Conservation (phyloP, 2,329 filamentous ascomycete genomes). For the Talaromyces sp. region DNA sequence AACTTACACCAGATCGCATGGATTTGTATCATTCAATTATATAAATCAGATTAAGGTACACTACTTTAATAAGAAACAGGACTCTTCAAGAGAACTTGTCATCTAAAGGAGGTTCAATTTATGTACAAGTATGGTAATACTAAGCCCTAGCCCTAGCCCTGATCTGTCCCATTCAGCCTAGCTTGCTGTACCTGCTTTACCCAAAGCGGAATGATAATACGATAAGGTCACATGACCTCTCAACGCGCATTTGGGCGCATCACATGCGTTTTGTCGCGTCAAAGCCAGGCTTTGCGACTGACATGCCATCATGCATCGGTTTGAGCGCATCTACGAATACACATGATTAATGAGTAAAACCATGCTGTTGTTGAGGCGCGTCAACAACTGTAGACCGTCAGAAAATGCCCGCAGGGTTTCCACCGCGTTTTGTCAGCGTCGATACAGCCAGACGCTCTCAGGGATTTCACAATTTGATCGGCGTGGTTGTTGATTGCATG, state of each 20-base stretch:
- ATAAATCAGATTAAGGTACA: no score
- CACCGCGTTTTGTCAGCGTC: slow-evolving; percentile 47
- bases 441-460: slow-evolving; percentile 42
- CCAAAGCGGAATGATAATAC: background rate
- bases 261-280: background rate
- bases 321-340: background rate
- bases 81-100: no score
- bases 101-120: background rate
- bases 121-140: background rate
- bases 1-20: no score
- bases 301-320: background rate
- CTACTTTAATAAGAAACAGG: no score
- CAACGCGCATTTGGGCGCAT: background rate
- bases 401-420: slow-evolving; percentile 29
- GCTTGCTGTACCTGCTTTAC: background rate
- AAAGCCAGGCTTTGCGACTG: background rate
- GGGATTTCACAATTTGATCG: slow-evolving; percentile 58
- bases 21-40: no score
- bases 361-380: background rate
- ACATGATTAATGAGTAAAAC: background rate
- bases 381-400: background rate
- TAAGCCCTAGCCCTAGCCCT: background rate
- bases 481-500: slow-evolving; percentile 65
- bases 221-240: background rate
- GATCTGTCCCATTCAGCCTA: background rate